Base-by-base conservation (phyloP, 2,329 filamentous ascomycete genomes). In the Colletotrichum echinochloae region DNA sequence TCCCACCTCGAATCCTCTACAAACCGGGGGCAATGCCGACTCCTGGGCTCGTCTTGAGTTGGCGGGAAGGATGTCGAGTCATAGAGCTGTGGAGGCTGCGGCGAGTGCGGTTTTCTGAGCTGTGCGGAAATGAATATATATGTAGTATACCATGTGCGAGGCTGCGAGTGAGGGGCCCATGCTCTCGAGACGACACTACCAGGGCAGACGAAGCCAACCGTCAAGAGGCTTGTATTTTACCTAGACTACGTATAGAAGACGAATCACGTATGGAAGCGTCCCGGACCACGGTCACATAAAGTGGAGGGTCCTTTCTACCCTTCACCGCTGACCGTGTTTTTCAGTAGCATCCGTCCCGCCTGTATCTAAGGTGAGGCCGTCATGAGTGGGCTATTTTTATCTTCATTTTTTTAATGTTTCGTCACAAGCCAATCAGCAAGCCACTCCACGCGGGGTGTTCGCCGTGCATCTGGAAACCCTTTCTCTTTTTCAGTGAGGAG, bases 101-200 rank as follows among this genome's bases (percentile, higher is more conserved):
- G 55, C 55, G 23, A 23, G 55, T n/a, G 55, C 26, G 16, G 8
- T 20, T 20, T 59, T 44, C 37, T 30, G 46, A 61, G 33, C 33
- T n/a, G 18, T 16, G 1, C 16, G n/a, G n/a, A 12, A 18, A 51
- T 28, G 59, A n/a, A n/a, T 61, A 61, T 7, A 28, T 61, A 51
- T 61, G 59, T 51, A 60, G n/a, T 52, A 62, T 62, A 62, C 48
- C 48, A 54, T 30, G 23, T 44, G 18, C 18, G 37, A 54, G 23
- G 23, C 9, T 30, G 28, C 3, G 8, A n/a, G 26, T 30, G 23
- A 23, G 56, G 26, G 48, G 16, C 7, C 12, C 3, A 44, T 44
- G 18, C 60, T 11, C n/a, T 28, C 26, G 4, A 33, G 26, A 48
- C 20, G 26, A 62, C 26, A 26, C 8, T 28, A 41, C 9, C 23